Percentiles rank a stretch among this genome's conserved stretches.
These are phyloP conservation scores for Clonostachys rhizophaga DNA, from an alignment of 2,329 filamentous ascomycete genomes.

Conservation along the genomic window DNA sequence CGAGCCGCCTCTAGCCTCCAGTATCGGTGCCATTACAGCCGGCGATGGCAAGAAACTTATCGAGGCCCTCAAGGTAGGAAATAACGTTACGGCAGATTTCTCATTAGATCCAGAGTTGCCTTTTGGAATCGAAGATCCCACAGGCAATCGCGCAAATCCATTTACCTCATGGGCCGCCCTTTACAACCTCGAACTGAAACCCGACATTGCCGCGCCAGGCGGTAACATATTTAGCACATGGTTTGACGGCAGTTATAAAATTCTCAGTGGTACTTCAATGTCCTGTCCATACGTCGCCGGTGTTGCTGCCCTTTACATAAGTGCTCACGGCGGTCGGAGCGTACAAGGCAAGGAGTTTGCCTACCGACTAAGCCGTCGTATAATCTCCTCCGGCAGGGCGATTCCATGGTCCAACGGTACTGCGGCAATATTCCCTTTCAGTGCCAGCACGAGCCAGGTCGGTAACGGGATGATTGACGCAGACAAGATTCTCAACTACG, in stretches of 20 bases:
- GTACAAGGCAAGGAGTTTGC: slow-evolving; percentile 21
- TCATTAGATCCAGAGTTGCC: slow-evolving; percentile 11
- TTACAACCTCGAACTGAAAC: slow-evolving; percentile 5
- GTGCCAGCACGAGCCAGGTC: slow-evolving; percentile 29
- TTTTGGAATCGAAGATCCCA: slow-evolving; percentile 11
- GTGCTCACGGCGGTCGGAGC: slow-evolving; percentile 20
- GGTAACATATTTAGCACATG: slow-evolving; percentile 3
- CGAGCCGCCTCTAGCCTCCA: not conserved
- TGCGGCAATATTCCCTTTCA: slow-evolving; percentile 11
- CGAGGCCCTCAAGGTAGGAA: slow-evolving; percentile 12
- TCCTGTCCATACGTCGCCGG: slow-evolving; percentile 39
- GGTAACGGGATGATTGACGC: slow-evolving; percentile 35
- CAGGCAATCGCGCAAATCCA: slow-evolving; percentile 5
- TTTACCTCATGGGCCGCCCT: slow-evolving; percentile 3
- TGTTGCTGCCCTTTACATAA: slow-evolving; percentile 29
- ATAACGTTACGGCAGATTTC: slow-evolving; percentile 21
- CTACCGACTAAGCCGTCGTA: slow-evolving; percentile 15
- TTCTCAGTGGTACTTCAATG: slow-evolving; percentile 44
- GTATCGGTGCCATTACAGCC: slow-evolving; percentile 4
- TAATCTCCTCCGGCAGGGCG: slow-evolving; percentile 21
- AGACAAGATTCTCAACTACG: slow-evolving; percentile 29
- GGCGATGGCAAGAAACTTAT: slow-evolving; percentile 16
- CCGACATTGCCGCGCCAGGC: slow-evolving; percentile 5
- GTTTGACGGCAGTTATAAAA: slow-evolving; percentile 14
- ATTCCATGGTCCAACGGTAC: slow-evolving; percentile 15